phyloP scores from a whole-genome alignment of 768 basidiomycete species.

The Cystobasidium ongulense region DNA sequence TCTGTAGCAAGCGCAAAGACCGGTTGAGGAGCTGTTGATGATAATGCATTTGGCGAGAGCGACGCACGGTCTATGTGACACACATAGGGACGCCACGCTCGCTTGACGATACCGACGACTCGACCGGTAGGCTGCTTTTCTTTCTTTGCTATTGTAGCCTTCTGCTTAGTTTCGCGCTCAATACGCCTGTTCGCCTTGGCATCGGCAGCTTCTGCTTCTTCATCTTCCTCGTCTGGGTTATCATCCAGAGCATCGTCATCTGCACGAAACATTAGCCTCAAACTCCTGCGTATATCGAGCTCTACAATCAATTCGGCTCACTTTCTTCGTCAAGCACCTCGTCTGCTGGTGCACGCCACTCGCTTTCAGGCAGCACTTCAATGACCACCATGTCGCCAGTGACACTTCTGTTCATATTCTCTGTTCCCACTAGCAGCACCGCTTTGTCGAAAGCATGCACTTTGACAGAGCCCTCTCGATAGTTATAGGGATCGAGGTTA shows the following conservation, averaged over 20 bases:
- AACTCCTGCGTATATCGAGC: not conserved
- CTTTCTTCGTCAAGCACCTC: conserved; percentile 92
- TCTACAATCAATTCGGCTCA: conserved; percentile 44
- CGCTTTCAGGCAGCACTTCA: conserved; percentile 70
- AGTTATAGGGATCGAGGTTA: conserved; percentile 91
- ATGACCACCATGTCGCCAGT: conserved; percentile 88
- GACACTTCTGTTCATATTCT: conserved; percentile 92
- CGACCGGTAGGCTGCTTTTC: conserved; percentile 85
- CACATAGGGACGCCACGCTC: conserved; percentile 95
- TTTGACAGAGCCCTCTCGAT: conserved; percentile 79
- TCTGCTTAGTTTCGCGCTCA: conserved; percentile 41
- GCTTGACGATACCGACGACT: conserved; percentile 82
- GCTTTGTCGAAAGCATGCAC: conserved; percentile 67
- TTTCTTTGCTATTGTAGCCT: conserved; percentile 45
- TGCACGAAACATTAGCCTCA: not conserved
- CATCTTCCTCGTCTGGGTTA: conserved; percentile 63
- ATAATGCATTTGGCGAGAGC: conserved; percentile 64
- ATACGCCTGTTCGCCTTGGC: conserved; percentile 49
- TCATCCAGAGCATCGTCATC: conserved; percentile 75
- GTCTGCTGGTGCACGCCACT: conserved; percentile 87
- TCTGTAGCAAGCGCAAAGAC: conserved; percentile 93
- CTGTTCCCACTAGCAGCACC: conserved; percentile 72
- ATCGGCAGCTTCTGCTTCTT: conserved; percentile 52
- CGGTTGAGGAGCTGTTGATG: conserved; percentile 66
- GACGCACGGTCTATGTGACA: conserved; percentile 90